Conservation (phyloP, 75 land plant species). For the Sequoia sempervirens region DNA sequence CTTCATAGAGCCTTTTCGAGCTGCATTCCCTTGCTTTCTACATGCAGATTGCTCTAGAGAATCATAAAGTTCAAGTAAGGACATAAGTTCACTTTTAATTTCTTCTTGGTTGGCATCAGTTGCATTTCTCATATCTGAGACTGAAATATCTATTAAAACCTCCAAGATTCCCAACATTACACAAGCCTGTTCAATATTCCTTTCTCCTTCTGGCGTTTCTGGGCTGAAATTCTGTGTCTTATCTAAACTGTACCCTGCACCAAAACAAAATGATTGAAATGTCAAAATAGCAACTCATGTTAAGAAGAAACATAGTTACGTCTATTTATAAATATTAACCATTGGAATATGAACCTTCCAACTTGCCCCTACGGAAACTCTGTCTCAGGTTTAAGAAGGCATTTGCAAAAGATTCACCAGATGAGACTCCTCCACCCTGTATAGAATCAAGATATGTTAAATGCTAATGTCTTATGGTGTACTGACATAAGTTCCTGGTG, state of each 20-base stretch:
- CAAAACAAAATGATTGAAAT: neutral
- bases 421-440: constrained; percentile 40
- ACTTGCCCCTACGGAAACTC: constrained; percentile 28
- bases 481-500: neutral
- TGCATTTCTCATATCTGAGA: no score
- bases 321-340: neutral
- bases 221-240: constrained; percentile 27
- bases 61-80: no score
- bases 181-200: no score
- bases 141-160: no score
- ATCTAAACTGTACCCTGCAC: constrained; percentile 38
- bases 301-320: neutral
- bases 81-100: no score
- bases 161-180: no score
- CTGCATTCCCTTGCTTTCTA: no score
- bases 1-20: no score
- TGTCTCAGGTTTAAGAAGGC: constrained; percentile 59
- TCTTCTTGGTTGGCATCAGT: no score
- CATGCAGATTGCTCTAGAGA: no score
- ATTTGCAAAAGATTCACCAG: constrained; percentile 45
- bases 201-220: constrained; percentile 38
- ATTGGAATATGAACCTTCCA: constrained; percentile 42
- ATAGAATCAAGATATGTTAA: neutral
- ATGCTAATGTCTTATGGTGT: neutral
- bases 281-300: neutral